These are phyloP conservation scores for Polytrichum formosum DNA, from an alignment of 225 moss, liverwort and hornwort genomes.

Conservation along the genomic window DNA sequence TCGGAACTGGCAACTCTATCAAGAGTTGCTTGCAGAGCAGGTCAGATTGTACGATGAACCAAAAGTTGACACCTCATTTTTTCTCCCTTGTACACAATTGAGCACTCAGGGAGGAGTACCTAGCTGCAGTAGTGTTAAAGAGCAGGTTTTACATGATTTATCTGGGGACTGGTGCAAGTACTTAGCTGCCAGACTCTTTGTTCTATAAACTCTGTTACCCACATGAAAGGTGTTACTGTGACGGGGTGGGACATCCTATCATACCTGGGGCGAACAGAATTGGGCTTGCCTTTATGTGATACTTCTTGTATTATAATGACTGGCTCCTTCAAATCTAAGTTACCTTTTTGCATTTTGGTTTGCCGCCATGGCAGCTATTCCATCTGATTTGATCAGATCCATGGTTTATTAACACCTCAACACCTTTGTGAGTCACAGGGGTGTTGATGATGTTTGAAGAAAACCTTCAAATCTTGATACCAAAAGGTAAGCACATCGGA, in stretches of 20 bases:
- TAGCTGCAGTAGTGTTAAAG: neutral
- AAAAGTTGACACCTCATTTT: neutral
- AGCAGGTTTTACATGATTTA: neutral
- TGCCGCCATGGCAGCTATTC: too few relatives aligned
- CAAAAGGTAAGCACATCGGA: too few relatives aligned
- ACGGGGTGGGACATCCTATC: neutral
- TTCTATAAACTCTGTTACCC: too few relatives aligned
- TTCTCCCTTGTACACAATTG: slow-evolving; percentile 5
- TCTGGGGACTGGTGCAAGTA: neutral
- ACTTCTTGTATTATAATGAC: slow-evolving; percentile 2
- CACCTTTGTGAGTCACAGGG: too few relatives aligned
- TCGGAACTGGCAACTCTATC: neutral
- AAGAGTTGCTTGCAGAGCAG: neutral
- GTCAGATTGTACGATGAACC: neutral
- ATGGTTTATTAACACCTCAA: too few relatives aligned
- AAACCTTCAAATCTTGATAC: too few relatives aligned
- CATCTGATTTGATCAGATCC: too few relatives aligned
- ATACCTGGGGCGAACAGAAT: neutral
- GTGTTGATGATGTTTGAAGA: too few relatives aligned
- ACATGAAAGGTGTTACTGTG: too few relatives aligned
- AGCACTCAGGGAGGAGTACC: neutral
- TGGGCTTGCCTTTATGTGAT: neutral
- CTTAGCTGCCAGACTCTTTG: too few relatives aligned
- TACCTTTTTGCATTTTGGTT: too few relatives aligned
- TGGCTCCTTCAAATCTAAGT: too few relatives aligned